These are phyloP conservation scores for Neurospora sp. DNA, from an alignment of 495 filamentous ascomycete genomes.

Conservation along the genomic window DNA sequence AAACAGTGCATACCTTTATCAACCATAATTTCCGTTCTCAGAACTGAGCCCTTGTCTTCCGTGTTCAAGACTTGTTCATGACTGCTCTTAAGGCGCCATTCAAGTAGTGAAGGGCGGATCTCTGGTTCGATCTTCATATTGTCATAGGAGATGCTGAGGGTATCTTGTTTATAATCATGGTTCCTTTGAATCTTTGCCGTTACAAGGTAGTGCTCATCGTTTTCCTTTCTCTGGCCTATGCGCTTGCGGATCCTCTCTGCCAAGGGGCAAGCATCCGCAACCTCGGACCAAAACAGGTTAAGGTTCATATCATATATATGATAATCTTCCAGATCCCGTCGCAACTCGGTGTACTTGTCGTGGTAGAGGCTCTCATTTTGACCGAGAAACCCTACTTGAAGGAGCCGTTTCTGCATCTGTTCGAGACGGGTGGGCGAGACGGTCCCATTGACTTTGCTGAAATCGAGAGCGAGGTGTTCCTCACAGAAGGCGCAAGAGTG, in stretches of 20 bases:
- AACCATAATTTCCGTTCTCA: neutral
- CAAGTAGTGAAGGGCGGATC: too few species aligned
- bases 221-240: neutral
- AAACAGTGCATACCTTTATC: neutral
- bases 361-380: neutral
- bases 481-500: neutral
- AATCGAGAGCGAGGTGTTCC: neutral
- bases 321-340: neutral
- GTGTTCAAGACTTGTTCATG: too few species aligned
- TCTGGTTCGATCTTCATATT: neutral
- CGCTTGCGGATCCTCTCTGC: neutral
- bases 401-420: neutral
- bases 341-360: too few species aligned
- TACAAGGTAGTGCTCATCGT: neutral
- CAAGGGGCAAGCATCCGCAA: neutral
- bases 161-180: neutral
- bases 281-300: neutral
- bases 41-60: neutral
- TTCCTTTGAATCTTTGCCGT: neutral
- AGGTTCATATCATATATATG: neutral
- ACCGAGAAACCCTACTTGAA: neutral
- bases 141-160: neutral
- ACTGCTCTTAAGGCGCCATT: too few species aligned
- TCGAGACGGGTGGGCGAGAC: neutral
- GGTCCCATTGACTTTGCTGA: neutral